A percentile compares a stretch with the other conserved stretches of the same genome.
These are phyloP conservation scores for Cordia subcordata DNA, from an alignment of 257 asterid genomes.

Conservation along the genomic window DNA sequence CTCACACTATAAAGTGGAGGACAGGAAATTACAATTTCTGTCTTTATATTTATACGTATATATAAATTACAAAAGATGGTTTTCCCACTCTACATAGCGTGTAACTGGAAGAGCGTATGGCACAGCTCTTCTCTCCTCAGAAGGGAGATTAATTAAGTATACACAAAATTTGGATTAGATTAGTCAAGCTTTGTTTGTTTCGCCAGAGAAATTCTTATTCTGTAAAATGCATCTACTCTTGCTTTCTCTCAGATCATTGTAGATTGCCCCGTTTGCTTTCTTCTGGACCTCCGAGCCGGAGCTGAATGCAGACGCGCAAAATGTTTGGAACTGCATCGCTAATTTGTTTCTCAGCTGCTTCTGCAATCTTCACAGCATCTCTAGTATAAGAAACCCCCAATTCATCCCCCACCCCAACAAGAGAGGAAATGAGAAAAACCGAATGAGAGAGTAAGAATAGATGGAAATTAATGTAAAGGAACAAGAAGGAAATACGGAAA, in stretches of 20 bases:
- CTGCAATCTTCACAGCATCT: conserved; percentile 62
- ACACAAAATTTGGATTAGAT: neutral
- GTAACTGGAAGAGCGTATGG: conserved; percentile 1
- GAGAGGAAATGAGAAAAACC: neutral
- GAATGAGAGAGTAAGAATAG: neutral
- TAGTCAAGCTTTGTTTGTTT: neutral
- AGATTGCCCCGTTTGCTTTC: too few relatives aligned
- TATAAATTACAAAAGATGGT: too few relatives aligned
- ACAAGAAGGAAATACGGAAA: neutral
- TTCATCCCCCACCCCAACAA: neutral
- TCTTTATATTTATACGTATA: too few relatives aligned
- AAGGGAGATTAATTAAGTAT: neutral
- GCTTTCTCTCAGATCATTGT: conserved; percentile 18
- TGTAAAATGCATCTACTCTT: neutral
- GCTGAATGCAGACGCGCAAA: conserved; percentile 54
- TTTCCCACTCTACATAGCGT: neutral
- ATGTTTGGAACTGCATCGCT: conserved; percentile 41
- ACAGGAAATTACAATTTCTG: too few relatives aligned
- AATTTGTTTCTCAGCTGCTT: conserved; percentile 63
- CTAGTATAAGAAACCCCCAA: conserved; percentile 23
- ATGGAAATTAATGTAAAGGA: neutral
- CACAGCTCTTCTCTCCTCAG: neutral
- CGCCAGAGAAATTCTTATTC: neutral
- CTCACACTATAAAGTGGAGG: too few relatives aligned
- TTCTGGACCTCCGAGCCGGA: conserved; percentile 60